Evolutionary conservation across 1,139 yeast genomes (phyloP).

Genomic region (Candida freyschussii): DNA sequence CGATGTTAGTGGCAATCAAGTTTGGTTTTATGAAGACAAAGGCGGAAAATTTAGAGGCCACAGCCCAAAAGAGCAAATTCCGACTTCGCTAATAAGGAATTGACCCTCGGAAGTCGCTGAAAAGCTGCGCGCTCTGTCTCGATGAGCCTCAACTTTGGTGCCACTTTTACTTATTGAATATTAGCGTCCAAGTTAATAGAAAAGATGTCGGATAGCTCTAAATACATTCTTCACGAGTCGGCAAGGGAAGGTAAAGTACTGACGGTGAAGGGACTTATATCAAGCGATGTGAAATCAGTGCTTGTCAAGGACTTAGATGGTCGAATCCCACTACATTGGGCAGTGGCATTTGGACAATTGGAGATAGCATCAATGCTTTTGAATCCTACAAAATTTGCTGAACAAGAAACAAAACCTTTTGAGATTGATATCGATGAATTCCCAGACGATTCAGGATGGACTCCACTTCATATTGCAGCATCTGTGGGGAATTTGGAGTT

Average conservation of each 20-base stretch:
- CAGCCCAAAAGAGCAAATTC: no score
- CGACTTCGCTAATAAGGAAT: no score
- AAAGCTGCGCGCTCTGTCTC: no score
- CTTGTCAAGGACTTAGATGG: conserved; percentile 61
- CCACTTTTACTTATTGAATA: no score
- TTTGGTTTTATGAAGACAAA: no score
- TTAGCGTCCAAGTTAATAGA: no score
- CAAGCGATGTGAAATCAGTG: conserved; percentile 43
- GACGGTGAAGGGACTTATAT: conserved; percentile 44
- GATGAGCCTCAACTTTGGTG: no score
- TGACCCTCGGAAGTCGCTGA: no score
- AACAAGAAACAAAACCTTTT: conserved; percentile 17
- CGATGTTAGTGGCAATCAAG: no score
- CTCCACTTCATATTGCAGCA: conserved; percentile 77
- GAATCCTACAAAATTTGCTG: conserved; percentile 29
- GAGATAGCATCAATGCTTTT: conserved; percentile 51
- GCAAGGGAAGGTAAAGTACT: conserved; percentile 51
- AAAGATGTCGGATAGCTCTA: no score
- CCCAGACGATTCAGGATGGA: conserved; percentile 79
- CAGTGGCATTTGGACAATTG: conserved; percentile 58
- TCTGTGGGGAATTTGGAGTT: conserved; percentile 64
- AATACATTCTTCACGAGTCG: conserved; percentile 45
- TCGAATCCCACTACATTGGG: conserved; percentile 88
- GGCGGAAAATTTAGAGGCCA: no score
- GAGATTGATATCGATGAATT: conserved; percentile 61